Evolutionary conservation across 768 basidiomycete species (phyloP).

Genomic region (Termitomyces sp.): DNA sequence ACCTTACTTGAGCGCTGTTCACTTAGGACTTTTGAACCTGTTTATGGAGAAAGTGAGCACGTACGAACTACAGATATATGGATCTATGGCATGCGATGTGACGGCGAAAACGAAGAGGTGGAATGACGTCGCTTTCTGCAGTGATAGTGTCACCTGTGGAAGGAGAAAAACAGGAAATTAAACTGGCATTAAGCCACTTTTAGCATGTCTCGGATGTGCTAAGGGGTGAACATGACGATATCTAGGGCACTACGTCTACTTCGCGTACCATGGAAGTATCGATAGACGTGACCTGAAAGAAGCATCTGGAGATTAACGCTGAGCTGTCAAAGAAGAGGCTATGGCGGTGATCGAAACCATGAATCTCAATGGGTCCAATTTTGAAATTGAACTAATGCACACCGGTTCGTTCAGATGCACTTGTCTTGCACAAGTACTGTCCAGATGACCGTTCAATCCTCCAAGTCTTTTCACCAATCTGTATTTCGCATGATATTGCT

Average conservation of each 20-base stretch:
- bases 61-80: neutral
- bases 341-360: neutral
- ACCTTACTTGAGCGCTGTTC: neutral
- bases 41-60: neutral
- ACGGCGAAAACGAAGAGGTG: neutral
- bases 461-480: neutral
- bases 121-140: neutral
- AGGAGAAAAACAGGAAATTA: neutral
- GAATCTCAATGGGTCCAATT: neutral
- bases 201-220: constrained; percentile 1
- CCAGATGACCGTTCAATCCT: no score
- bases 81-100: neutral
- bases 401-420: neutral
- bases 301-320: neutral
- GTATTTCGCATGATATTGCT: neutral
- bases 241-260: neutral
- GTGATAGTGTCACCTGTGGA: neutral
- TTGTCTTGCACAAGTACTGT: neutral
- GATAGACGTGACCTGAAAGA: neutral
- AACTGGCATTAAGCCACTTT: neutral
- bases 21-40: neutral
- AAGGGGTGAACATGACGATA: neutral
- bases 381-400: neutral
- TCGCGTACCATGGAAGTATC: neutral
- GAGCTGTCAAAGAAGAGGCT: neutral